phyloP scores from a whole-genome alignment of 345 rosid species.

The Citrus hindsii region DNA sequence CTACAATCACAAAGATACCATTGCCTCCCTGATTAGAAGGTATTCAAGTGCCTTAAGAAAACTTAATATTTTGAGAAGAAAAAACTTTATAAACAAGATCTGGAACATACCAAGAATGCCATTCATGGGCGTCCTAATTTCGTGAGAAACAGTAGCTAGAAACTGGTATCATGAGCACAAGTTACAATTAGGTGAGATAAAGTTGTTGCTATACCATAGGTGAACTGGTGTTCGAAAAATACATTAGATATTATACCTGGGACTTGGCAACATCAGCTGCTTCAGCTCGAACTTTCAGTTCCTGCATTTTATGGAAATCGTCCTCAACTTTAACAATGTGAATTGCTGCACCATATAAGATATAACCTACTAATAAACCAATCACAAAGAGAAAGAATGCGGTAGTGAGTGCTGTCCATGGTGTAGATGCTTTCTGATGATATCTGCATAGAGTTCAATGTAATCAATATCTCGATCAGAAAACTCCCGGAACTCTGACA shows the following conservation, averaged over 20 bases:
- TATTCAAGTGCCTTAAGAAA: not conserved
- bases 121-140: conserved; percentile 98
- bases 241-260: conserved; percentile 38
- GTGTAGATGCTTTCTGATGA: conserved; percentile 73
- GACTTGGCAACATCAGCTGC: conserved; percentile 99
- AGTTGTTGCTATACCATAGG: not conserved
- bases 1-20: conserved; percentile 30
- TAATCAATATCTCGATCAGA: conserved; percentile 7
- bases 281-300: conserved; percentile 81
- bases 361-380: conserved; percentile 77
- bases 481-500: conserved; percentile 7
- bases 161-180: conserved; percentile 47
- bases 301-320: conserved; percentile 80
- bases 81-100: not conserved
- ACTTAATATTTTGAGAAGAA: not conserved
- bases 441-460: conserved; percentile 49
- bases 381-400: conserved; percentile 67
- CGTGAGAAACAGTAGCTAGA: conserved; percentile 98
- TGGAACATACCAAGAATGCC: conserved; percentile 81
- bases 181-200: not conserved
- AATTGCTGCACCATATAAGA: conserved; percentile 65
- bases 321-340: conserved; percentile 94
- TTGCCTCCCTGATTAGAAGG: not conserved
- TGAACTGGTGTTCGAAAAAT: not conserved
- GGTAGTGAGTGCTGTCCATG: conserved; percentile 73